A percentile compares a stretch with the other conserved stretches of the same genome.
Conservation (phyloP, 1,284 basidiomycete genomes). For the Paramarasmius palmivorus region DNA sequence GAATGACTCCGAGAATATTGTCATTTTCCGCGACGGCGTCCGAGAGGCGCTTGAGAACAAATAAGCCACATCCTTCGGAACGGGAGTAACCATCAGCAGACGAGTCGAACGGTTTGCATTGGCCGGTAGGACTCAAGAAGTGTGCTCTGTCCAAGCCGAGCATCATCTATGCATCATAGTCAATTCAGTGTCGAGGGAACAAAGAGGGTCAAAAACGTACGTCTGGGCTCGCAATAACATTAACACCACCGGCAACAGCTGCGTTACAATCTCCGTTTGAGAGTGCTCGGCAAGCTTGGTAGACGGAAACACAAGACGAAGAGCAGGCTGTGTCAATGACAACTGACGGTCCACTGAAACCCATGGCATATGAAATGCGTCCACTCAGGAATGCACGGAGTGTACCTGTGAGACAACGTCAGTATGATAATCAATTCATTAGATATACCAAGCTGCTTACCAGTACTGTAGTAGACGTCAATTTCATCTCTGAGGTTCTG, state of each 20-base stretch:
- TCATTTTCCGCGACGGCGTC: constrained; percentile 68
- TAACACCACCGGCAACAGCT: constrained; percentile 74
- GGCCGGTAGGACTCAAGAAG: constrained; percentile 65
- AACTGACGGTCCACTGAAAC: constrained; percentile 66
- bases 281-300: constrained; percentile 68
- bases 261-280: constrained; percentile 63
- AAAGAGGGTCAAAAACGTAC: constrained; percentile 43
- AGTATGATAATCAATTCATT: constrained; percentile 4
- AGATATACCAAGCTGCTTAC: constrained; percentile 40
- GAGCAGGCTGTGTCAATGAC: constrained; percentile 76
- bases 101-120: constrained; percentile 71
- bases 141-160: constrained; percentile 68
- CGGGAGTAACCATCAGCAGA: constrained; percentile 74
- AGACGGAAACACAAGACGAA: constrained; percentile 63
- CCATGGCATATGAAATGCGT: constrained; percentile 67
- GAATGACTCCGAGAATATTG: constrained; percentile 65
- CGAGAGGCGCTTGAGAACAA: constrained; percentile 68
- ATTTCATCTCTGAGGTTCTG: constrained; percentile 63
- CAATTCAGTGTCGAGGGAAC: not conserved
- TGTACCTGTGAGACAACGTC: constrained; percentile 46
- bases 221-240: constrained; percentile 69
- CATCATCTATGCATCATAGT: constrained; percentile 50
- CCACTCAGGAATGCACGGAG: constrained; percentile 69
- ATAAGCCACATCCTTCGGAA: constrained; percentile 70
- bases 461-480: constrained; percentile 72